Conservation (phyloP, 2,329 filamentous ascomycete species). For the Phialophora tarda region DNA sequence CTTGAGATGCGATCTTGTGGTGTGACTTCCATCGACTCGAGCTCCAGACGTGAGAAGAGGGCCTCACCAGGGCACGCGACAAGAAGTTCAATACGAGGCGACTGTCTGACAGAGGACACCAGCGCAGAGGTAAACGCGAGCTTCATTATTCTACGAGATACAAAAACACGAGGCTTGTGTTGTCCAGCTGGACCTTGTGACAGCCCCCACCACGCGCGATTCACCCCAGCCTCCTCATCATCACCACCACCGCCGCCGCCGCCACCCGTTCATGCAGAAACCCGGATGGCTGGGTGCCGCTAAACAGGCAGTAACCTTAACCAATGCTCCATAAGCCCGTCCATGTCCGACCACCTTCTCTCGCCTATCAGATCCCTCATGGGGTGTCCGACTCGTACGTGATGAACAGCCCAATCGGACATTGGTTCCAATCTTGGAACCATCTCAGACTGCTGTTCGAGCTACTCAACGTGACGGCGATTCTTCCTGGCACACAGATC, state of each 20-base stretch:
- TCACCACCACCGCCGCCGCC: neutral
- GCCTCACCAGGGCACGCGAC: slow-evolving; percentile 1
- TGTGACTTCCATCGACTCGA: slow-evolving; percentile 32
- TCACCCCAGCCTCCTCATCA: slow-evolving; percentile 5
- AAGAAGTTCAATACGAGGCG: neutral
- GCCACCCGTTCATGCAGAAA: slow-evolving; percentile 6
- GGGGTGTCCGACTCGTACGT: slow-evolving; percentile 20
- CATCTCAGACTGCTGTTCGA: slow-evolving; percentile 59
- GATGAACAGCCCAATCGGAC: slow-evolving; percentile 37
- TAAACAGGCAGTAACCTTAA: neutral
- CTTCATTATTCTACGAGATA: slow-evolving; percentile 13
- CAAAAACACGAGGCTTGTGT: slow-evolving; percentile 7
- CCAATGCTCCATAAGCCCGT: slow-evolving; percentile 2
- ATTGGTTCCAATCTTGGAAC: slow-evolving; percentile 67
- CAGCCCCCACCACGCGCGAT: slow-evolving; percentile 2
- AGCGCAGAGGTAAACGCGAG: slow-evolving; percentile 2
- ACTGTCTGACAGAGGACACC: neutral
- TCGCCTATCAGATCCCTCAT: neutral
- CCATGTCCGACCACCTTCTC: neutral
- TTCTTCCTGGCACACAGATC: slow-evolving; percentile 44
- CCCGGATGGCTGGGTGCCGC: slow-evolving; percentile 1
- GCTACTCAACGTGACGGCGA: slow-evolving; percentile 60
- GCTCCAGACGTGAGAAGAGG: neutral
- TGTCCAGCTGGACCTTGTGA: neutral
- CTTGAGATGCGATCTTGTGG: slow-evolving; percentile 23